phyloP scores from a whole-genome alignment of 2,329 filamentous ascomycete genomes.

The Pseudopithomyces maydicus region DNA sequence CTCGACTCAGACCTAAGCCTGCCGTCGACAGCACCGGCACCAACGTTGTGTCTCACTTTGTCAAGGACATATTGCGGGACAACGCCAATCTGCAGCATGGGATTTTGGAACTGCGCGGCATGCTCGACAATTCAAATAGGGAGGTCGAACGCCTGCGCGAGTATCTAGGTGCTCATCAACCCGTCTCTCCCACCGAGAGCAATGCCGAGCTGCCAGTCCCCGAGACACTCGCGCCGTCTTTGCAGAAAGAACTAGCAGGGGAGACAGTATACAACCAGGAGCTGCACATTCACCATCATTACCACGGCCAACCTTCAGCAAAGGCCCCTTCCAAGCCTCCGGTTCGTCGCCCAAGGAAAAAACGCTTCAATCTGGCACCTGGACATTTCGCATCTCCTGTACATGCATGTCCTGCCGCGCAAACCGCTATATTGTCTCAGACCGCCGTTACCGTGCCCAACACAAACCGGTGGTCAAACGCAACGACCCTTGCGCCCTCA shows the following conservation, averaged over 20 bases:
- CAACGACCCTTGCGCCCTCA: conserved; percentile 69
- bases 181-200: conserved; percentile 49
- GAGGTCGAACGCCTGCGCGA: conserved; percentile 88
- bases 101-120: conserved; percentile 86
- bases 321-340: conserved; percentile 54
- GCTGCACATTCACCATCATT: conserved; percentile 93
- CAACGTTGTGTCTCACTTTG: conserved; percentile 90
- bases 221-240: conserved; percentile 48
- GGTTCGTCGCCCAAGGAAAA: conserved; percentile 68
- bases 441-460: conserved; percentile 64
- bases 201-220: conserved; percentile 19
- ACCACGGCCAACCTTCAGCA: conserved; percentile 66
- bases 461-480: conserved; percentile 66
- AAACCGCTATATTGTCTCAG: conserved; percentile 67
- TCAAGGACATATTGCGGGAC: conserved; percentile 92
- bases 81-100: conserved; percentile 93
- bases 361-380: conserved; percentile 68
- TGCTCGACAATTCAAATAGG: conserved; percentile 89
- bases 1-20: conserved; percentile 74
- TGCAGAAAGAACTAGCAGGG: conserved; percentile 72
- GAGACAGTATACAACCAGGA: conserved; percentile 54
- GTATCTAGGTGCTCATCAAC: conserved; percentile 79
- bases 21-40: conserved; percentile 63
- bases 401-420: conserved; percentile 52
- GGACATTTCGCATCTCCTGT: conserved; percentile 52